Base-by-base conservation (phyloP, 129 eudicot species). In the Flaveria brownii region DNA sequence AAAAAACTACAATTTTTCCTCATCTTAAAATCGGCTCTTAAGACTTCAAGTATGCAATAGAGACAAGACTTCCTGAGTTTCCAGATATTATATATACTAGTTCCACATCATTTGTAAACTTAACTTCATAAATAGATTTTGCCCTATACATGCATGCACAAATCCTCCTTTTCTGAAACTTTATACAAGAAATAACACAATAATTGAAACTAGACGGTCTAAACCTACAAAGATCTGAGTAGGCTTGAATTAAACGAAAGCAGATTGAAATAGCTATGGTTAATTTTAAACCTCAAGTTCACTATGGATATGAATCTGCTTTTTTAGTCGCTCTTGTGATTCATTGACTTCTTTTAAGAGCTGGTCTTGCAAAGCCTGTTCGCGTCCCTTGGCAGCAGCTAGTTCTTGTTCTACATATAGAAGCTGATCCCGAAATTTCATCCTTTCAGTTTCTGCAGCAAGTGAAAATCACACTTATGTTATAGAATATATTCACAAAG, bases 331-430 rank as follows among this genome's bases (percentile, higher is more conserved):
- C 59, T 87, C 94, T 55, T 91, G 92, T 81, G 94, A 87, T 85
- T 85, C 90, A 56, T 82, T 80, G 67, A 89, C 86, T 77, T 89
- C 99, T 78, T 91, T 87, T 86, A 88, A 59, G 10, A 89, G 91
- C 85, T 87, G 96, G 60, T 95, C 91, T 77, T 95, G 99, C 73
- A 95, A 83, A 23, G 86, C 84, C 61, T 89, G 89, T 74, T 91
- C 99, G 72, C 97, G 92, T 9, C 96, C 91, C 80, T 81, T 91
- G 46, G 92, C 90, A 85, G 97, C 99, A 84, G 97, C 96, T 69
- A 91, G 84, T 78, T 95, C 96, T 82, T 95, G 99, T 85, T 95
- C 99, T 23, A 91, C 83, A 71, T 85, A 79, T 56, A 89, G 71
- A 70, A 89, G 81, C 75, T 88, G 89, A 76, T 91, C 94, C 42